phyloP scores from a whole-genome alignment of 1,284 basidiomycete genomes.

The Erythrobasidium hasegawianum region DNA sequence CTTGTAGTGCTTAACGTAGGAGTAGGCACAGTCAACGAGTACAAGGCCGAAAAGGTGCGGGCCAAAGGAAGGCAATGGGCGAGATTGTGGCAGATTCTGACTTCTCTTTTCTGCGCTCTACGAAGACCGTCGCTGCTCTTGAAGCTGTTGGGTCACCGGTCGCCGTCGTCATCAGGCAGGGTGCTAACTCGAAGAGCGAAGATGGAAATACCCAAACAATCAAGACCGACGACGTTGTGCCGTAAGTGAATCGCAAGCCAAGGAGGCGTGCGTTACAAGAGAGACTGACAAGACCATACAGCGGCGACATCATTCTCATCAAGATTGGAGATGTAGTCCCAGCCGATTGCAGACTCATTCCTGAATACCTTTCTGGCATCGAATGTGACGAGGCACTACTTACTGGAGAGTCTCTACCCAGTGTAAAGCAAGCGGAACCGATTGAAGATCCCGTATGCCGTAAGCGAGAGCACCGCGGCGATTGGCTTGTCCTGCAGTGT shows the following conservation, averaged over 20 bases:
- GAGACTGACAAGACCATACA: no score
- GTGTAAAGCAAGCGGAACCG: slow-evolving; percentile 57
- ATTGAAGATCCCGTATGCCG: slow-evolving; percentile 52
- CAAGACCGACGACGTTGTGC: slow-evolving; percentile 60
- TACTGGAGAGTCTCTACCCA: slow-evolving; percentile 64
- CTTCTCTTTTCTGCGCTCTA: no score
- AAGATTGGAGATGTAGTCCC: slow-evolving; percentile 61
- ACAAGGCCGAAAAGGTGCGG: slow-evolving; percentile 52
- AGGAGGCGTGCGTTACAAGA: no score
- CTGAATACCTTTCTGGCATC: slow-evolving; percentile 53
- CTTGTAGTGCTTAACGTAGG: slow-evolving; percentile 59
- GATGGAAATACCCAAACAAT: slow-evolving; percentile 56
- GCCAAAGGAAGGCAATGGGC: no score
- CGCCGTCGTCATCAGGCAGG: slow-evolving; percentile 57
- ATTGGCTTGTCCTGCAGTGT: no score
- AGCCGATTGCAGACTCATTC: slow-evolving; percentile 57
- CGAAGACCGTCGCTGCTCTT: slow-evolving; percentile 51
- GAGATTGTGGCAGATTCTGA: no score
- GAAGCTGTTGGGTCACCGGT: slow-evolving; percentile 56
- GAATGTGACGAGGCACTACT: slow-evolving; percentile 65
- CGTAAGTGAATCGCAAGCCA: no score
- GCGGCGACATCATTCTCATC: slow-evolving; percentile 59
- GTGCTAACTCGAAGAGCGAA: slow-evolving; percentile 38
- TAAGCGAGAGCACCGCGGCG: no score
- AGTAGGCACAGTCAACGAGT: slow-evolving; percentile 50